Conservation (phyloP, 75 land plant species). For the Chamaecyparis obtusa region DNA sequence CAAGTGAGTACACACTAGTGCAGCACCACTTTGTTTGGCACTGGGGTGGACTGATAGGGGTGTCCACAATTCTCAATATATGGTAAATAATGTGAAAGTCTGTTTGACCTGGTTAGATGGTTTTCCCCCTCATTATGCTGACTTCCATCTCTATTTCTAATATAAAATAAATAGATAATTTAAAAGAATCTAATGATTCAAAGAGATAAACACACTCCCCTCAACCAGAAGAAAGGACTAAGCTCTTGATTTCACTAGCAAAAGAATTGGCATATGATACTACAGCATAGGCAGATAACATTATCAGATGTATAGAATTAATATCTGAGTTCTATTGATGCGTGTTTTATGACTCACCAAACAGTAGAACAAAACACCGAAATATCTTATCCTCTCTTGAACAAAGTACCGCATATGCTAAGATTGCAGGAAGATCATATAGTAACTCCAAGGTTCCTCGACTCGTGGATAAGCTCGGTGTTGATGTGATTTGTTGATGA, state of each 20-base stretch:
- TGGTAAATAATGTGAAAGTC: neutral
- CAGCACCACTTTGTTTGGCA: slow-evolving; percentile 1
- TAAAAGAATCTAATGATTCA: neutral
- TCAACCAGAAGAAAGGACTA: neutral
- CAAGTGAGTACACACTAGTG: neutral
- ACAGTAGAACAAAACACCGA: no score
- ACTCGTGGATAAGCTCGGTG: no score
- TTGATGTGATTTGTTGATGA: no score
- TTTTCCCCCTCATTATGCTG: neutral
- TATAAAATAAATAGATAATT: neutral
- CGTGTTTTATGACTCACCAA: no score
- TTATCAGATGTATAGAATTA: neutral
- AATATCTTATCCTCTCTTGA: no score
- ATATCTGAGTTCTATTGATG: neutral
- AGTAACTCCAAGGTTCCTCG: no score
- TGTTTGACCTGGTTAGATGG: neutral
- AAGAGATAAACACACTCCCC: neutral
- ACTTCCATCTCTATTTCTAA: neutral
- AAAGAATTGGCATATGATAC: neutral
- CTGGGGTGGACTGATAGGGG: neutral
- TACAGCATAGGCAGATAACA: neutral
- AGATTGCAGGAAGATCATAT: no score
- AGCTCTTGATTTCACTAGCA: neutral
- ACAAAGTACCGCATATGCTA: no score
- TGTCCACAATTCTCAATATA: neutral